Evolutionary conservation across 2,329 filamentous ascomycete species (phyloP), one percentile per base, ranked within the genome.

Genomic region (Paecilomyces niveus): DNA sequence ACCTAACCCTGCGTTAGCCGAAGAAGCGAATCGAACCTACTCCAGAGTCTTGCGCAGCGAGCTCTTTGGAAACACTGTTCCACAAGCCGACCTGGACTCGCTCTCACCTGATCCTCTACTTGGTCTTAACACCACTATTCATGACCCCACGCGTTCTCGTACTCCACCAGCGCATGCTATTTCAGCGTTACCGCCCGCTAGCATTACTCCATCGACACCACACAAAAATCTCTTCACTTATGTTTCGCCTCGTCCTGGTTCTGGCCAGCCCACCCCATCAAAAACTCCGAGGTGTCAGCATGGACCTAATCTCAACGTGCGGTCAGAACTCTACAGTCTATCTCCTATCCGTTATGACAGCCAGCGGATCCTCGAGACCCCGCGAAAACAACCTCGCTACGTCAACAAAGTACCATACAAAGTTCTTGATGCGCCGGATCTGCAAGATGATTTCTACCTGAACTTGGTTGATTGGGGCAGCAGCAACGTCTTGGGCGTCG

Each of bases 401-500:
- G 91, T 99, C 21, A 93, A 90, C 74, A 97, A 97, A 73, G 93
- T 97, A 0, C 94, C 94, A 0, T 99, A 95, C 76, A 99, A 99
- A 75, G 94, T 99, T 1, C 81, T 99, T 9, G 94, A 99, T 78
- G 94, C 94, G 0, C 94, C 94, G 1, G 94, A 97, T 71, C 78
- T 99, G 53, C 92, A 93, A 29, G 94, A 99, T 69, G 94, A 99
- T 71, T 99, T 97, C 74, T 99, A 99, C 68, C 81, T 99, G 35
- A 99, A 99, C 68, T 79, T 99, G 26, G 93, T 99, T 2, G 94
- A 99, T 70, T 99, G 94, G 94, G 94, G 94, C 51, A 95, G 90
- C 67, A 92, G 89, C 65, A 96, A 97, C 72, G 89, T 96, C 8
- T 81, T 99, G 10, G 94, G 93, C 6, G 94, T 99, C 51, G 94